Evolutionary conservation across 176 grass and related monocot genomes (phyloP), one percentile per base, ranked within the genome.

Genomic region (Avena atlantica): DNA sequence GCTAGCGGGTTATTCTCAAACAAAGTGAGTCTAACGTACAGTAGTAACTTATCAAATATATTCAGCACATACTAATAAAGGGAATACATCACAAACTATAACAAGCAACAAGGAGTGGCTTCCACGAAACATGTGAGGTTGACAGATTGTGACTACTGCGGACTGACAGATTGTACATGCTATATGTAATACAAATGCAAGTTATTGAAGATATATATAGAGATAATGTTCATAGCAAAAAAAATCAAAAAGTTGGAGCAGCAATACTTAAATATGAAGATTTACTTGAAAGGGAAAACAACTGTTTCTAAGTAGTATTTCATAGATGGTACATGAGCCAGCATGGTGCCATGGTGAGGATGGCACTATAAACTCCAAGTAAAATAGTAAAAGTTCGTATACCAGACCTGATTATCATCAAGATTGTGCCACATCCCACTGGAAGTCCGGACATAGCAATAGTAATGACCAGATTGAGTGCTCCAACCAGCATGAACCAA

Each of bases 371-470:
- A 91, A 77, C 10, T 27, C 68, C 47, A 80, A 75, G 59, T 5
- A 27, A 84, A 71, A 36, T 8, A 49, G 62, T 85, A 91, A 37
- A 70, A 48, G 23, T 78, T 55, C 64, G 7, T 55, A 86, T 34
- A 62, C 53, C 78, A 81, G 86, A 96, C 97, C 97, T 96, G 85
- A 64, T 99, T 99, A 96, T 99, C 97, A 56, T 98, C 93, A 83
- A 98, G 93, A 90, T 90, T 94, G 86, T 99, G 97, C 97, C 97
- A 99, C 94, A 96, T 93, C 79, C 97, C 91, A 87, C 90, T 99
- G 50, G 97, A 99, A 40, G 97, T 99, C 49, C 92, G 93, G 83
- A 99, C 92, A 68, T 90, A 99, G 86, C 97, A 99, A 86, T 92
- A 96, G 80, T 99, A 99, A 86, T 99, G 97, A 77, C 97, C 97